These are phyloP conservation scores for Metschnikowia similis DNA, from an alignment of 805 yeast species.

Conservation along the genomic window DNA sequence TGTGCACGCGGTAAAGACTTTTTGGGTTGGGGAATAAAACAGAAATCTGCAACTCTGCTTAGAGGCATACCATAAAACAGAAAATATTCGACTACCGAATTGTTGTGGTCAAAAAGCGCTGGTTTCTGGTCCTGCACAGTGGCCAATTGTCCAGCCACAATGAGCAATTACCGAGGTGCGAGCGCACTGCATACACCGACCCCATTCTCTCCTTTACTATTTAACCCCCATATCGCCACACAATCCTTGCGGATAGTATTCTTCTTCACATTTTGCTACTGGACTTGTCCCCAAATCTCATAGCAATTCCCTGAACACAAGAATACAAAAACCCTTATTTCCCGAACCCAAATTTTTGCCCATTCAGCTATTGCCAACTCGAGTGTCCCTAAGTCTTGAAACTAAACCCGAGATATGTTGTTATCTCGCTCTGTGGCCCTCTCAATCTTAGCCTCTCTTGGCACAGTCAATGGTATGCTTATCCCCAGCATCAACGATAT, in stretches of 20 bases:
- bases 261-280: background rate
- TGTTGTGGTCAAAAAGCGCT: too few relatives aligned
- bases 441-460: constrained; percentile 39
- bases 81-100: too few relatives aligned
- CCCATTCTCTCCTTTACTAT: constrained; percentile 9
- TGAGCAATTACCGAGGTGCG: constrained; percentile 2
- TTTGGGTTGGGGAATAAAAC: background rate
- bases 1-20: background rate
- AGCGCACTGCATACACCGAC: constrained; percentile 6
- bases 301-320: background rate
- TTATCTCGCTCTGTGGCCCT: constrained; percentile 40
- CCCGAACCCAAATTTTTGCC: background rate
- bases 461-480: constrained; percentile 45
- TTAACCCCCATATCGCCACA: constrained; percentile 18
- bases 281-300: background rate
- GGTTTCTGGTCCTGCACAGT: background rate
- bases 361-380: background rate
- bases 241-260: background rate
- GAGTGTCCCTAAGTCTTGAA: background rate
- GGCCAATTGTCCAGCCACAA: background rate
- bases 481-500: constrained; percentile 52
- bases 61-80: too few relatives aligned
- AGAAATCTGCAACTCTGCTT: background rate
- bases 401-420: constrained; percentile 23
- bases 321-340: background rate